Evolutionary conservation across 2,329 filamentous ascomycete genomes (phyloP).

Genomic region (Pestalotiopsis sp.): DNA sequence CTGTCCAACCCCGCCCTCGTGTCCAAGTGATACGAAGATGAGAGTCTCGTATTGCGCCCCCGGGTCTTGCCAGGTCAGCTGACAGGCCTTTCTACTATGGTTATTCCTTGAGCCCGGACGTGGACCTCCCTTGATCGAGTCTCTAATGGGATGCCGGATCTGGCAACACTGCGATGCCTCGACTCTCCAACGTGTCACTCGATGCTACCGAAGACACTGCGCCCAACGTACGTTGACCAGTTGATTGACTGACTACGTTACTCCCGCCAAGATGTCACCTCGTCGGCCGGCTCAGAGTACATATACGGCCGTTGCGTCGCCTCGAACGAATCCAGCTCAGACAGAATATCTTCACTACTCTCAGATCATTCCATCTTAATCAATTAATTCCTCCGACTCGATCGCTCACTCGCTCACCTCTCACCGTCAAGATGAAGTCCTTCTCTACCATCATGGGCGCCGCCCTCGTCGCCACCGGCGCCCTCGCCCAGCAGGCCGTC

Average conservation of each 20-base stretch:
- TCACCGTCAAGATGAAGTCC: slow-evolving; percentile 28
- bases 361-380: background rate
- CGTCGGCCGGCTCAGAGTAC: background rate
- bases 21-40: slow-evolving; percentile 5
- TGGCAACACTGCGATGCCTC: background rate
- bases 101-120: background rate
- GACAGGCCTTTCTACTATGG: background rate
- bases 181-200: background rate
- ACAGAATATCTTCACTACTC: background rate
- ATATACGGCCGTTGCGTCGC: background rate
- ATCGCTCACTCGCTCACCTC: background rate
- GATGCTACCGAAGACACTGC: background rate
- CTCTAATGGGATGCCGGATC: background rate
- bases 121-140: background rate
- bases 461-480: slow-evolving; percentile 34
- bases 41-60: slow-evolving; percentile 4
- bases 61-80: background rate
- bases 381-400: background rate
- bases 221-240: background rate
- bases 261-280: background rate
- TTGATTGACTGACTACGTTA: background rate
- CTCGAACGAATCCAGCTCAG: background rate
- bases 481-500: slow-evolving; percentile 36
- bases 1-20: background rate
- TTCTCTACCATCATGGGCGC: slow-evolving; percentile 22